Conservation (phyloP, 192 early-diverging fungal genomes). For the Coemansia sp. region DNA sequence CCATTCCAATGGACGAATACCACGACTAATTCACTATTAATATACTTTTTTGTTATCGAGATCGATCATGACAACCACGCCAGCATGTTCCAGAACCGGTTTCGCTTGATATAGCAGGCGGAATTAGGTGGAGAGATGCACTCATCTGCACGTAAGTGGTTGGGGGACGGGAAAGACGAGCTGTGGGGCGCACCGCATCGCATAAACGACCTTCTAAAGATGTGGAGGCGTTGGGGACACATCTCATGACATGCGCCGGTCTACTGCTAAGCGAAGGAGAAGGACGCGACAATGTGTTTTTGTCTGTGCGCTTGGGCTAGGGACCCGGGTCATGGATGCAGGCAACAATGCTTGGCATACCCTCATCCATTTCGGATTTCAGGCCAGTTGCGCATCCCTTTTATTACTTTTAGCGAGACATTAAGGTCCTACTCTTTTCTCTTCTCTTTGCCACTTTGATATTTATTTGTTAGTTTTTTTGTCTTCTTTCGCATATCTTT, state of each 20-base stretch:
- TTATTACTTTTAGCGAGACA: neutral
- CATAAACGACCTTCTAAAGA: neutral
- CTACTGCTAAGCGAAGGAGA: slow-evolving; percentile 2
- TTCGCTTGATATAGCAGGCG: neutral
- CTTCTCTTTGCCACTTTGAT: neutral
- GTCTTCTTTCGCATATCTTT: neutral
- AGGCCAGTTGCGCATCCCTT: neutral
- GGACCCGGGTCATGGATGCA: neutral
- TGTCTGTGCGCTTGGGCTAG: neutral
- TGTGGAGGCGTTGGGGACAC: slow-evolving; percentile 11
- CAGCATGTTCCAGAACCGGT: neutral
- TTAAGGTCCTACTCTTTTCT: neutral
- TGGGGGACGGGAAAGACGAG: slow-evolving; percentile 2
- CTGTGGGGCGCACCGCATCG: neutral
- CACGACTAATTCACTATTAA: neutral
- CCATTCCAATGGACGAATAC: slow-evolving; percentile 21
- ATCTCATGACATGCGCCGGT: neutral
- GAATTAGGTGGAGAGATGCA: neutral
- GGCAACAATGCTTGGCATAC: slow-evolving; percentile 2
- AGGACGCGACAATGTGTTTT: neutral
- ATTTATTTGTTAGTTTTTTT: slow-evolving; percentile 6
- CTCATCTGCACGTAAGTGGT: neutral
- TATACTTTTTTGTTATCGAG: neutral
- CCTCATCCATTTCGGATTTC: slow-evolving; percentile 6
- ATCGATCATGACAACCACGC: neutral